Base-by-base conservation (phyloP, 139 green algal genomes). In the Micractinium conductrix region DNA sequence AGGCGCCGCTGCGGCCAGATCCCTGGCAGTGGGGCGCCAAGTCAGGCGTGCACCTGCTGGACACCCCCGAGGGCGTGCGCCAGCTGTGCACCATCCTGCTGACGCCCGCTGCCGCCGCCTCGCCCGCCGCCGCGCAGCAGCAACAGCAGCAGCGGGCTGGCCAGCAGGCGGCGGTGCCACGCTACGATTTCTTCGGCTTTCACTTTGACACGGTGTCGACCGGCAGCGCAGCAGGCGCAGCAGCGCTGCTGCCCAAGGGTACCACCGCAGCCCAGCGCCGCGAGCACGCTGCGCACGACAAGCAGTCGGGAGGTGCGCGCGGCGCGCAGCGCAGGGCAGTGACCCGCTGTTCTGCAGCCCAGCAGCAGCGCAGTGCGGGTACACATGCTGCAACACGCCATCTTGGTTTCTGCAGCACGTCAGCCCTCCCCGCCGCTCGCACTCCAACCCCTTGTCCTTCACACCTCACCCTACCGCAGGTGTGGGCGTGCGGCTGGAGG, bases 401-500 rank as follows among this genome's bases (percentile, higher is more conserved):
- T n/a, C n/a, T n/a, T n/a, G n/a, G n/a, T n/a, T n/a, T n/a, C n/a
- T n/a, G n/a, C n/a, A n/a, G n/a, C 9, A 16, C 28, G 55, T 22
- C 55, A 5, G 55, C 55, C 14, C 28, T 63, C 21, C 55, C 55
- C 4, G 9, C 28, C 55, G 28, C 55, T 19, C 12, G 4, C 10
- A 43, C 30, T 4, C 70, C 2, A 10, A 7, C 21, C 42, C 40
- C 71, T 55, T 14, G 43, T 63, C n/a, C 17, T 38, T 5, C 40
- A 42, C 8, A 37, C 28, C 26, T 48, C 37, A 19, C 48, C 44
- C 24, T 33, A 4, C 3, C 22, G 42, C 79, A 67, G 79, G 30
- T 33, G 65, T 78, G 53, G 60, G 55, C 1, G 80, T 80, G 37
- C 28, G 33, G 28, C 68, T 94, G 74, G 79, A 91, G 40, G 91